Evolutionary conservation across 2,329 filamentous ascomycete species (phyloP).

Genomic region (Clonostachys solani): DNA sequence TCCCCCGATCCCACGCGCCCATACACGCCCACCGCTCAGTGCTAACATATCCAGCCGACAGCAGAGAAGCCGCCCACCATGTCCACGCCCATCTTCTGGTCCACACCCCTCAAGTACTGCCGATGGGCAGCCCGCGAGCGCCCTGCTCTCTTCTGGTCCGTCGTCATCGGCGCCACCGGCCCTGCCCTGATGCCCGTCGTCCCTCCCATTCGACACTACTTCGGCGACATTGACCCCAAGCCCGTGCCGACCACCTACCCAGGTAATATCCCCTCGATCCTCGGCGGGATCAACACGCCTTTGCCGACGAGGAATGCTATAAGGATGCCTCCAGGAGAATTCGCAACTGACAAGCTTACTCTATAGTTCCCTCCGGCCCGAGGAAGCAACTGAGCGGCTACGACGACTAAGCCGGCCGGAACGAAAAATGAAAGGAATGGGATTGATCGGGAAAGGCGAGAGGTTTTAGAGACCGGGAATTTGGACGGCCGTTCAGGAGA

Average conservation of each 20-base stretch:
- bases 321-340: not conserved
- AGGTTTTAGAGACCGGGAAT: not conserved
- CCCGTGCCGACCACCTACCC: conserved; percentile 88
- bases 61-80: conserved; percentile 34
- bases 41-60: no score
- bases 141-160: conserved; percentile 87
- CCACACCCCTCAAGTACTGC: conserved; percentile 75
- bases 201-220: conserved; percentile 65
- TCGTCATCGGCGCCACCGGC: conserved; percentile 68
- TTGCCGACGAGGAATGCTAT: no score
- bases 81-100: conserved; percentile 76
- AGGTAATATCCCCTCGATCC: conserved; percentile 49
- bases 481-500: no score
- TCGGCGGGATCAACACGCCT: no score
- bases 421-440: not conserved
- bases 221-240: conserved; percentile 71
- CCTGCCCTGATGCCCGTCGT: conserved; percentile 67
- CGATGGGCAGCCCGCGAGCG: conserved; percentile 85
- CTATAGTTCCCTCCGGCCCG: conserved; percentile 50
- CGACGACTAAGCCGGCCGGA: conserved; percentile 40
- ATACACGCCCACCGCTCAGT: not conserved
- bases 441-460: conserved; percentile 2
- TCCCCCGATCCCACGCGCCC: not conserved
- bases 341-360: not conserved
- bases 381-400: conserved; percentile 57